phyloP scores from a whole-genome alignment of 1,139 yeast genomes.

The Candida gigantensis region DNA sequence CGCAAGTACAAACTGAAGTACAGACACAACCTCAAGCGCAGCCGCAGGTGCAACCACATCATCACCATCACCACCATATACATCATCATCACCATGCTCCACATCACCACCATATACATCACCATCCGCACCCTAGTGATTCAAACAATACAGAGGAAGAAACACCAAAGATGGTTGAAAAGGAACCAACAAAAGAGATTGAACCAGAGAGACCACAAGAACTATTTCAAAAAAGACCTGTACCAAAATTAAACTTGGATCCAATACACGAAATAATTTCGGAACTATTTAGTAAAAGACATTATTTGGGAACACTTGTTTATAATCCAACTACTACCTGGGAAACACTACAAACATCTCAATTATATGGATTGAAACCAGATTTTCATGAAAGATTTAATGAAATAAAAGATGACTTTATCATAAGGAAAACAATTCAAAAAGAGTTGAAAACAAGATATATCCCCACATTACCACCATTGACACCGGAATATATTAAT shows the following conservation, averaged over 20 bases:
- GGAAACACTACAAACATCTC: slow-evolving; percentile 39
- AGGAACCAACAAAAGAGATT: slow-evolving; percentile 2
- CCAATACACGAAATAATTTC: slow-evolving; percentile 49
- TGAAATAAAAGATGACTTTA: slow-evolving; percentile 30
- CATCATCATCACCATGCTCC: slow-evolving; percentile 6
- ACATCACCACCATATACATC: slow-evolving; percentile 11
- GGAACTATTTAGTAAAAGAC: slow-evolving; percentile 48
- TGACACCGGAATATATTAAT: slow-evolving; percentile 57
- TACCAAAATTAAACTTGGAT: slow-evolving; percentile 38
- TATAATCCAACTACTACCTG: slow-evolving; percentile 60
- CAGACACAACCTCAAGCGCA: neutral
- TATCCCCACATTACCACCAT: slow-evolving; percentile 47
- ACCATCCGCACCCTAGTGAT: slow-evolving; percentile 4
- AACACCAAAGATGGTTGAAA: neutral
- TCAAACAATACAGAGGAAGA: neutral
- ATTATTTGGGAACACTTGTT: slow-evolving; percentile 59
- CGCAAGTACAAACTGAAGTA: neutral
- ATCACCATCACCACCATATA: slow-evolving; percentile 6
- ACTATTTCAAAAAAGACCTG: slow-evolving; percentile 8
- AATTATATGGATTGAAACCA: slow-evolving; percentile 37
- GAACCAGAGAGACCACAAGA: slow-evolving; percentile 3
- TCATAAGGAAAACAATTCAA: slow-evolving; percentile 20
- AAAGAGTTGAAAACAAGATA: slow-evolving; percentile 22
- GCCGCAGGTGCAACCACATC: slow-evolving; percentile 3
- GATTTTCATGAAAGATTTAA: slow-evolving; percentile 35